These are phyloP conservation scores for Coemansia sp. DNA, from an alignment of 192 early-diverging fungal genomes.

Conservation along the genomic window DNA sequence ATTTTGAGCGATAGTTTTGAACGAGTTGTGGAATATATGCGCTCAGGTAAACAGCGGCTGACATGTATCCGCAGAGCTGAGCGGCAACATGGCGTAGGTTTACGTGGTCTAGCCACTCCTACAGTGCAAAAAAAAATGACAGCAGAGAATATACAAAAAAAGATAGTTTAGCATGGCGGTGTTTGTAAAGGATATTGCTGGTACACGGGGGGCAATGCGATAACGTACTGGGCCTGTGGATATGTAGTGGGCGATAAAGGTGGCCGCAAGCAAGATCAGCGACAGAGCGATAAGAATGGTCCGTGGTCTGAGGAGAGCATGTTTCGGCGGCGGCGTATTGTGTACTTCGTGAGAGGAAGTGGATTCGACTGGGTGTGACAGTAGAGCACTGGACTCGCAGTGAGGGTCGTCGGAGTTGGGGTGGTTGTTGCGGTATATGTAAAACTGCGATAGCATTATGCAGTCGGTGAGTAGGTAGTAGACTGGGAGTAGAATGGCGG, in stretches of 20 bases:
- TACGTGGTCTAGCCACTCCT: conserved; percentile 24
- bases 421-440: conserved; percentile 56
- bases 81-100: conserved; percentile 44
- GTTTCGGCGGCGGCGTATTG: background rate
- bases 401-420: background rate
- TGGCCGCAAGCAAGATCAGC: background rate
- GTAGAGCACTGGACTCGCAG: conserved; percentile 16
- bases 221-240: conserved; percentile 5
- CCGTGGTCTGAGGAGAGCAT: background rate
- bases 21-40: conserved; percentile 79
- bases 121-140: background rate
- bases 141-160: background rate
- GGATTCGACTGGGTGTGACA: background rate
- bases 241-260: conserved; percentile 8
- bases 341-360: background rate
- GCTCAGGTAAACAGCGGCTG: conserved; percentile 69
- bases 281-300: background rate
- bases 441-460: conserved; percentile 66
- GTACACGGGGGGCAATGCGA: background rate
- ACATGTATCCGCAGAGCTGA: conserved; percentile 72
- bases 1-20: conserved; percentile 67
- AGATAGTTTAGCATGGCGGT: background rate
- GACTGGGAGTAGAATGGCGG: conserved; percentile 67
- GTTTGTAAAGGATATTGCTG: background rate
- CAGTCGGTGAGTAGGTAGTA: conserved; percentile 76